Base-by-base conservation (phyloP, 2,329 filamentous ascomycete genomes). In the Parascedosporium putredinis region DNA sequence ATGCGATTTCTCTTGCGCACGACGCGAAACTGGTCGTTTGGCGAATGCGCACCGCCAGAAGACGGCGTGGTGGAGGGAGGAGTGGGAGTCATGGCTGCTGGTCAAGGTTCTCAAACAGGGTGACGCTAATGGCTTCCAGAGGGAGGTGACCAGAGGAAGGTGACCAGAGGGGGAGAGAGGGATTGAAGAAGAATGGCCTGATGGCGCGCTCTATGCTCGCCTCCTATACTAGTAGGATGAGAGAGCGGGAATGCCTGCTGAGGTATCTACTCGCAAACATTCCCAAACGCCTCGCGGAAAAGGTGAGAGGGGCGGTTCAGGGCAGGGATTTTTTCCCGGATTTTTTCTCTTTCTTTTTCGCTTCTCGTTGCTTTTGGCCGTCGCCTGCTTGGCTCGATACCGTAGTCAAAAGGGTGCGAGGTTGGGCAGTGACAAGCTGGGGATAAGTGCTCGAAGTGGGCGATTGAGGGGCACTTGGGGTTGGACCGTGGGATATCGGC, bases 1-100 rank as follows among this genome's bases (percentile, higher is more conserved):
- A 96, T 84, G 52, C 91, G 78, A 62, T 97, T 96, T 64, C 91
- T 81, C 71, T 94, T 95, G 56, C 91, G 83, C 52, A 96, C 86
- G 47, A 96, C 84, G 58, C 88, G 81, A 61, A 87, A 95, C 56
- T 91, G 85, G 49, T 86, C 81, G 64, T 95, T 88, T 29, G 90
- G 88, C 42, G 89, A 95, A 54, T 86, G 84, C 22, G 36, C 36
- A 20, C 72, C 76, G 55, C 84, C 80, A 52, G 82, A 82, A 55
- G 88, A 93, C 7, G 87, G 86, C 31, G 81, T 83, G 49, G 84
- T 87, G 25, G 86, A 89, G 18, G 84, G 82, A 50, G 87, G 84
- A 47, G 86, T 89, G 22, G 85, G 85, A 53, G 82, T 81, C 85
- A 88, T 88, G 54, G 50, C 67, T 62, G 50, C 18, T 34, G 8